phyloP scores from a whole-genome alignment of 495 filamentous ascomycete genomes.

The Penicillium desertorum region DNA sequence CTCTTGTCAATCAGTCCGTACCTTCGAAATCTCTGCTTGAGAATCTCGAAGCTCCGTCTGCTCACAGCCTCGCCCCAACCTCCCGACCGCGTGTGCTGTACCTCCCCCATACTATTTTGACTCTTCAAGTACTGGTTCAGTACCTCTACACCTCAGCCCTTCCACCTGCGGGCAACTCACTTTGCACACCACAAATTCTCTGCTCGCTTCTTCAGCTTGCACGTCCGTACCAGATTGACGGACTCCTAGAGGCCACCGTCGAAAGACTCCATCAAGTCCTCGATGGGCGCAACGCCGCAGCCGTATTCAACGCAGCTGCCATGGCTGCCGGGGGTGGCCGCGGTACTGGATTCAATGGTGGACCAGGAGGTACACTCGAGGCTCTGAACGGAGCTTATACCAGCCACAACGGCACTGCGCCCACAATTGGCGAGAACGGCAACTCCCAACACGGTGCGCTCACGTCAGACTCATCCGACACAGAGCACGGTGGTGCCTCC shows the following conservation, averaged over 20 bases:
- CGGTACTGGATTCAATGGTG: constrained; percentile 54
- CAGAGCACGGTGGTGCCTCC: constrained; percentile 41
- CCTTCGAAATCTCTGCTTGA: constrained; percentile 48
- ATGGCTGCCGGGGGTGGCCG: constrained; percentile 96
- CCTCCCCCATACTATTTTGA: constrained; percentile 87
- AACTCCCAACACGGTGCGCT: constrained; percentile 34
- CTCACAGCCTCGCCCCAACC: constrained; percentile 61
- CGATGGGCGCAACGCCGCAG: constrained; percentile 89
- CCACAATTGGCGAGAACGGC: constrained; percentile 21
- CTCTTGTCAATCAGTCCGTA: constrained; percentile 51
- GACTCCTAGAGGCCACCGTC: constrained; percentile 85
- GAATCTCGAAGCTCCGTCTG: constrained; percentile 46
- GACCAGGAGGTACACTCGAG: constrained; percentile 47
- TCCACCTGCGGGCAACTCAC: constrained; percentile 66
- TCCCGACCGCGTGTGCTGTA: constrained; percentile 83
- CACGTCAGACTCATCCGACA: constrained; percentile 48
- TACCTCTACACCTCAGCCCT: constrained; percentile 91
- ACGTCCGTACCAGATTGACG: constrained; percentile 88
- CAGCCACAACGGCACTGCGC: constrained; percentile 22
- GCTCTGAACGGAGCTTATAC: constrained; percentile 41
- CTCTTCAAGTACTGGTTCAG: constrained; percentile 81
- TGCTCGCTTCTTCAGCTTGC: constrained; percentile 94
- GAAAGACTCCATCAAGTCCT: constrained; percentile 88
- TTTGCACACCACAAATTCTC: constrained; percentile 94
- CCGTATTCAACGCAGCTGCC: constrained; percentile 96